A percentile compares a stretch with the other conserved stretches of the same genome.
phyloP scores from a whole-genome alignment of 345 rosid species.

The Eucalyptus pumila region DNA sequence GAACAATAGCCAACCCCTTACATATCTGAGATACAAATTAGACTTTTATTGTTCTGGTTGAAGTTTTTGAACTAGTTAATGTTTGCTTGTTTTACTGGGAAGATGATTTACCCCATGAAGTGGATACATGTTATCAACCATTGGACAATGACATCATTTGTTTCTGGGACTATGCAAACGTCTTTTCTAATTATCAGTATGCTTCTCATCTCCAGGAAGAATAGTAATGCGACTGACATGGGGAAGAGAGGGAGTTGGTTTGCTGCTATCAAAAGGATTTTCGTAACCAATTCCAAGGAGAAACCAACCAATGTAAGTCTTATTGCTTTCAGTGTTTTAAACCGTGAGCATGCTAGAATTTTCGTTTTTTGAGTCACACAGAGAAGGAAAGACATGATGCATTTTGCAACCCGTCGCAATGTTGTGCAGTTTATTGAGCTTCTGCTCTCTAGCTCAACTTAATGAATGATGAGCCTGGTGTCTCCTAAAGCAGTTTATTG shows the following conservation, averaged over 20 bases:
- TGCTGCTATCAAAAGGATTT: constrained; percentile 82
- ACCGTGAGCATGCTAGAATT: background rate
- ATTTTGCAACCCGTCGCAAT: background rate
- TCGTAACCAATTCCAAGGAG: constrained; percentile 55
- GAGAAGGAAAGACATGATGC: background rate
- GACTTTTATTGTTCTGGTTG: background rate
- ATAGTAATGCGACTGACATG: constrained; percentile 67
- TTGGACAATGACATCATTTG: background rate
- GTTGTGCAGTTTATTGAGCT: background rate
- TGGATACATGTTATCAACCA: background rate
- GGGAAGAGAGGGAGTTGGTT: constrained; percentile 94
- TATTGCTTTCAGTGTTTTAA: background rate
- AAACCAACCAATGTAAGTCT: constrained; percentile 50
- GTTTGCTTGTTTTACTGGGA: background rate
- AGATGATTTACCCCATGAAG: background rate
- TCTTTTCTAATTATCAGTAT: background rate
- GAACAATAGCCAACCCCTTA: background rate
- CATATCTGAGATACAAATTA: background rate
- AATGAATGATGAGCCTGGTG: background rate
- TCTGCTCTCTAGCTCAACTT: background rate
- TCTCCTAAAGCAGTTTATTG: background rate
- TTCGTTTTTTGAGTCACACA: background rate
- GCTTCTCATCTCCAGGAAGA: constrained; percentile 4
- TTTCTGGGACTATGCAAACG: background rate
- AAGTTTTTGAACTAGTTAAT: background rate